Evolutionary conservation across 2,329 filamentous ascomycete species (phyloP), one percentile per base, ranked within the genome.

Genomic region (Plectosphaerella sp.): DNA sequence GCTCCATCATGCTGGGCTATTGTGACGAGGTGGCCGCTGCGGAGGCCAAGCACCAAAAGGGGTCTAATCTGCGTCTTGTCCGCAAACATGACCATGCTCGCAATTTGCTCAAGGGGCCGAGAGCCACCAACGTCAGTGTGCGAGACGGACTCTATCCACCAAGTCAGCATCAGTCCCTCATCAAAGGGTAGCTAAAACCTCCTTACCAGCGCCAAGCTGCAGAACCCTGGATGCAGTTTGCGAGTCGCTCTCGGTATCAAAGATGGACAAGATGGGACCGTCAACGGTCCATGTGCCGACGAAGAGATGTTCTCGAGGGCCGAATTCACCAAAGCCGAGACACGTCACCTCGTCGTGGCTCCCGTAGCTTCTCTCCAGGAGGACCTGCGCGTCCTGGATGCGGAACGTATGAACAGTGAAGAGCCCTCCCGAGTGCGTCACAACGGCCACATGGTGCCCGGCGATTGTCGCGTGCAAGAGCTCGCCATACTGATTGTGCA

Each of bases 21-120:
- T 79, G 69, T 77, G 25, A 79, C 61, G 2, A 83, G 62, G 36
- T 79, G 72, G 1, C 81, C 81, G 52, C 75, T 76, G 49, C 78
- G 72, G 24, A 77, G 81, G 9, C 80, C 80, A 9, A 72, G 60
- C 5, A 75, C 60, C 2, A 82, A n/a, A 3, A 14, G 68, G 60
- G 1, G 64, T 58, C 7, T 59, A 61, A 12, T 62, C 54, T 2
- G 49, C 42, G 3, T 55, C 57, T 49, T 62, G 3, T 61, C 59
- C 7, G 39, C 28, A 8, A 72, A 58, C 41, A 61, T 54, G 28
- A 68, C 67, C 36, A 82, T 68, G 50, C 74, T 79, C 9, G 74
- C 80, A 18, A 80, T 62, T 1, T 52, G 48, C 39, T 58, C 56
- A 8, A 58, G 25, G 8, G 45, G 49, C 3, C 49, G 41, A 37